Percentiles rank a stretch among this genome's conserved stretches.
phyloP scores from a whole-genome alignment of 371 early-diverging fungal genomes.

The Choanephora cucurbitarum region DNA sequence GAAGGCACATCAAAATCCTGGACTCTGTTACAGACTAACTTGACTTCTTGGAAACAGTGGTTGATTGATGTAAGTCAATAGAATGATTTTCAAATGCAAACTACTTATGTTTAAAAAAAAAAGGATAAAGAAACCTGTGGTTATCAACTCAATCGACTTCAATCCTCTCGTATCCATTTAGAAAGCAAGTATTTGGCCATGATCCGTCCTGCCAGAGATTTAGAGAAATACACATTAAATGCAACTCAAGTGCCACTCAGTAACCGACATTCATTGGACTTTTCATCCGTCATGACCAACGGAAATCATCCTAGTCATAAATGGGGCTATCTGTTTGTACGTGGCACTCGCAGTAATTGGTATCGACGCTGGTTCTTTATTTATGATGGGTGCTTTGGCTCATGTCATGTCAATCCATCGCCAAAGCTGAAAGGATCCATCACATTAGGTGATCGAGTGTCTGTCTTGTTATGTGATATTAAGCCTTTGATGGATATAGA shows the following conservation, averaged over 20 bases:
- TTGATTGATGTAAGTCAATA: slow-evolving; percentile 25
- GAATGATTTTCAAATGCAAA: neutral
- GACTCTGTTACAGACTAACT: slow-evolving; percentile 33
- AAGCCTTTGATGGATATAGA: slow-evolving; percentile 57
- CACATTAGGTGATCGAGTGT: slow-evolving; percentile 56
- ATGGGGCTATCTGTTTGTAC: slow-evolving; percentile 46
- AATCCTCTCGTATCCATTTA: slow-evolving; percentile 24
- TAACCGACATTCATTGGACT: no score
- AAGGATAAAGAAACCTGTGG: slow-evolving; percentile 49
- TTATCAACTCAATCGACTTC: slow-evolving; percentile 31
- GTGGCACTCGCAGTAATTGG: slow-evolving; percentile 46
- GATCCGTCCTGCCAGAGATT: slow-evolving; percentile 33
- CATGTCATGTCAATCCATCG: slow-evolving; percentile 45
- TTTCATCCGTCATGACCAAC: neutral
- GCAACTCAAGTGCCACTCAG: slow-evolving; percentile 20
- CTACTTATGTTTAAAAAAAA: slow-evolving; percentile 1
- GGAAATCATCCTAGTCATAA: slow-evolving; percentile 20
- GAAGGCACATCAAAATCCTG: slow-evolving; percentile 40
- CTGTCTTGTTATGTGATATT: slow-evolving; percentile 63
- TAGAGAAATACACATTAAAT: slow-evolving; percentile 27
- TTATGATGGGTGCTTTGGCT: slow-evolving; percentile 61
- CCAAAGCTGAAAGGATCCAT: slow-evolving; percentile 59
- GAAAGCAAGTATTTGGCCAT: slow-evolving; percentile 40
- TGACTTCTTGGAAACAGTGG: slow-evolving; percentile 48
- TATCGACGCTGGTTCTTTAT: slow-evolving; percentile 62